Evolutionary conservation across 192 early-diverging fungal species (phyloP).

Genomic region (Coemansia reversa): DNA sequence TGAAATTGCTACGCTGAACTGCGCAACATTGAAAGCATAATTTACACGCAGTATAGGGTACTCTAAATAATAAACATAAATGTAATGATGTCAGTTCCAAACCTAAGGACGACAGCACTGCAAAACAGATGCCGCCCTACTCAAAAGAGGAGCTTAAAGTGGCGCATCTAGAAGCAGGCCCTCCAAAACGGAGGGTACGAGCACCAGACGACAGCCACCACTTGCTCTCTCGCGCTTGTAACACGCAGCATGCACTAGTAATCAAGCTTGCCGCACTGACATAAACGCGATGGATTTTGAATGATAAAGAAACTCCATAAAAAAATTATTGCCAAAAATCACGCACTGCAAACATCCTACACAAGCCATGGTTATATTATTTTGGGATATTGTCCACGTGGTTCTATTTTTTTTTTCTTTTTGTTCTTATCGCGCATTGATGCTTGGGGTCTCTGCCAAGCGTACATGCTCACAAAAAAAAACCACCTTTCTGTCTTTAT

Average conservation of each 20-base stretch:
- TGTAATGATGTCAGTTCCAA: constrained; percentile 41
- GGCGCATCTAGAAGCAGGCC: constrained; percentile 25
- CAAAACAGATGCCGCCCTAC: constrained; percentile 37
- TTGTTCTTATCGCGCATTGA: neutral
- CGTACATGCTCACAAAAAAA: neutral
- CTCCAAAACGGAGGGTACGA: constrained; percentile 50
- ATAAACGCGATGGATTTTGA: constrained; percentile 34
- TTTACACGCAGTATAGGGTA: neutral
- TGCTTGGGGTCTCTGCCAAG: neutral
- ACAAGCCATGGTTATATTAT: neutral
- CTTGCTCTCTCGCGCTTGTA: constrained; percentile 50
- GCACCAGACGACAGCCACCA: constrained; percentile 25
- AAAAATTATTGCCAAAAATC: neutral
- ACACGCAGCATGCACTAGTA: constrained; percentile 41
- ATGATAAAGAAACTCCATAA: constrained; percentile 19
- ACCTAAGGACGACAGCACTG: constrained; percentile 52
- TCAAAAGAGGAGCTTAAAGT: constrained; percentile 52
- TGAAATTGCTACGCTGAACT: neutral
- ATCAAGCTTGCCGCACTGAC: constrained; percentile 44
- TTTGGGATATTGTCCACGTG: constrained; percentile 7
- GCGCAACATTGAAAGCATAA: neutral
- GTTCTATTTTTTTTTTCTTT: neutral
- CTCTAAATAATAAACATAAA: neutral
- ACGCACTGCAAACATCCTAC: neutral
- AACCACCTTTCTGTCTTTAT: constrained; percentile 3